Evolutionary conservation across 2,329 filamentous ascomycete species (phyloP).

Genomic region (Cercospora sp.): DNA sequence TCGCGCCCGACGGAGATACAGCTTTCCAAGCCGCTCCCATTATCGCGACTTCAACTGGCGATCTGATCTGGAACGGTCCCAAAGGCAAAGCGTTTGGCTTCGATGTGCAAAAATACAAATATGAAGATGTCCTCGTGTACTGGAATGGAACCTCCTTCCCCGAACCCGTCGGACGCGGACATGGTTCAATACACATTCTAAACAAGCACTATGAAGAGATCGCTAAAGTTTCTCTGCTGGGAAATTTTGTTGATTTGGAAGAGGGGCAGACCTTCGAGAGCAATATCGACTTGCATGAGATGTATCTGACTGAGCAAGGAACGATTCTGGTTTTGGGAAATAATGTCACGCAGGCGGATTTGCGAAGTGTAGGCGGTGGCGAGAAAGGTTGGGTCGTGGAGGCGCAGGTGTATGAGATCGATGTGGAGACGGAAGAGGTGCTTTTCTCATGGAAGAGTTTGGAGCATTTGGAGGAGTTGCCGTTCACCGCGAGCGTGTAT

Average conservation of each 20-base stretch:
- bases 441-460: constrained; percentile 43
- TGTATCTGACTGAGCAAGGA: constrained; percentile 36
- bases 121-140: constrained; percentile 21
- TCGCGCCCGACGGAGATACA: constrained; percentile 25
- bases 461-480: constrained; percentile 39
- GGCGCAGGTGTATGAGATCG: constrained; percentile 33
- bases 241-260: constrained; percentile 20
- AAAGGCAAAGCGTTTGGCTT: constrained; percentile 22
- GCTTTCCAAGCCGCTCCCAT: constrained; percentile 21
- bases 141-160: constrained; percentile 27
- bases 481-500: constrained; percentile 37
- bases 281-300: constrained; percentile 40
- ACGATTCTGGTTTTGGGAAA: constrained; percentile 37
- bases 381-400: constrained; percentile 38
- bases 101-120: constrained; percentile 20
- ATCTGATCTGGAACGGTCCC: constrained; percentile 27
- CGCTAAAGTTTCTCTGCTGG: constrained; percentile 21
- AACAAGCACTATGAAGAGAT: constrained; percentile 25
- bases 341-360: constrained; percentile 35
- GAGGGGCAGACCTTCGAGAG: constrained; percentile 16
- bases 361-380: constrained; percentile 33
- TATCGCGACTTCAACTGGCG: constrained; percentile 20
- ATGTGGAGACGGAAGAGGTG: constrained; percentile 40
- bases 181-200: constrained; percentile 22
- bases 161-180: constrained; percentile 25